phyloP scores from a whole-genome alignment of 2,329 filamentous ascomycete species.

The Thelonectria olida region DNA sequence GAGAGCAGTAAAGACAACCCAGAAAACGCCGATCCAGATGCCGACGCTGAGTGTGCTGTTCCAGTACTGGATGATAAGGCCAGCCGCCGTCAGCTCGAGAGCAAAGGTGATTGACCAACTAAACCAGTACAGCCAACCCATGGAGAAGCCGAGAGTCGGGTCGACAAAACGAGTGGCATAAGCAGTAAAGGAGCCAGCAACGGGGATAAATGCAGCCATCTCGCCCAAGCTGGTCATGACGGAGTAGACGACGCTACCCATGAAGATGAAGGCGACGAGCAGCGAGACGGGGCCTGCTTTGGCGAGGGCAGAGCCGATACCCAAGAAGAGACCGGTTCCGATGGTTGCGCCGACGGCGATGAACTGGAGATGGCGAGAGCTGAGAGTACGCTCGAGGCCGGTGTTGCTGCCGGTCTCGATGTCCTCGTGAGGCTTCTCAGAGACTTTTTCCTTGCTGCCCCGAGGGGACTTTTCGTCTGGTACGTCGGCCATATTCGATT shows the following conservation, averaged over 20 bases:
- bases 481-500: conserved; percentile 26
- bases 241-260: conserved; percentile 77
- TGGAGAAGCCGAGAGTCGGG: conserved; percentile 76
- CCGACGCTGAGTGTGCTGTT: conserved; percentile 68
- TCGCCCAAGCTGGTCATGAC: conserved; percentile 78
- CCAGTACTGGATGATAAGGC: conserved; percentile 82
- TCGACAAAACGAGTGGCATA: conserved; percentile 81
- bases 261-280: conserved; percentile 73
- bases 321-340: conserved; percentile 78
- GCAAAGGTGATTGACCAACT: conserved; percentile 79
- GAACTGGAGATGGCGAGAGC: conserved; percentile 57
- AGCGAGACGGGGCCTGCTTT: conserved; percentile 72
- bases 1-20: conserved; percentile 72
- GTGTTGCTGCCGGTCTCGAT: conserved; percentile 47
- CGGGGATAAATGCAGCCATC: conserved; percentile 81
- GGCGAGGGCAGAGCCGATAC: conserved; percentile 69
- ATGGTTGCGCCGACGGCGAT: conserved; percentile 70
- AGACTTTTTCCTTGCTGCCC: conserved; percentile 38
- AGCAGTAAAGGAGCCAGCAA: conserved; percentile 78
- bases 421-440: conserved; percentile 39
- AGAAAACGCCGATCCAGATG: conserved; percentile 79
- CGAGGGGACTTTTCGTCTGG: conserved; percentile 42
- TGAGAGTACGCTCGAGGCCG: conserved; percentile 49
- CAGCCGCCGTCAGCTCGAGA: conserved; percentile 76
- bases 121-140: conserved; percentile 89